Evolutionary conservation across 2,329 filamentous ascomycete species (phyloP), one percentile per base, ranked within the genome.

Genomic region (Pseudocercospora cruenta): DNA sequence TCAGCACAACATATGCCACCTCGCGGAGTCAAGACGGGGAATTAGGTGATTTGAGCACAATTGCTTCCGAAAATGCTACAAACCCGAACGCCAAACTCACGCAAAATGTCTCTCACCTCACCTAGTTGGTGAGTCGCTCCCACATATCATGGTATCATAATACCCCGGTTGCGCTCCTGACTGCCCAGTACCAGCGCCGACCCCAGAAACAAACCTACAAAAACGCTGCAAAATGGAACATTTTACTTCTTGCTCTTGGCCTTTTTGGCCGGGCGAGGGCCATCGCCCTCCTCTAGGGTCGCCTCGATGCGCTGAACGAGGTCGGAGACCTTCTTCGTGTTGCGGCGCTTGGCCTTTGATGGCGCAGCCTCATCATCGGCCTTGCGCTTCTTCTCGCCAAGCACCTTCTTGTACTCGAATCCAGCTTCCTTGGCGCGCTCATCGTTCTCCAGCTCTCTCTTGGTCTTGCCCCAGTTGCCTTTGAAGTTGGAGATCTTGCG

Each of bases 401-500:
- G 60, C 26, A 69, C 67, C 1, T 55, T 47, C 7, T 58, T 60
- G 36, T 67, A 69, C 28, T 62, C 39, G 53, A 62, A 60, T 19
- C 65, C 67, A 16, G 28, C 53, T 10, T 58, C 39, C 7, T 49
- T 54, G 9, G 60, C 65, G 16, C 49, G 49, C 31, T 63, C 47
- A 21, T 62, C 58, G 21, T 69, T 67, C 33, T 67, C 63, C 21
- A 60, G 31, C 19, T 68, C 67, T 9, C 63, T 60, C 58, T 65
- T 61, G n/a, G 58, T 53, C 43, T 69, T 69, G 59, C 62, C 59
- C 47, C 28, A 43, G 28, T 69, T 69, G 45, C 65, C 65, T 10
- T 61, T 61, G 60, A 67, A 69, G 33, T 69, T 69, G 28, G 67
- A 61, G 16, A 67, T 57, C 39, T 69, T 69, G 65, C 67, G 67